These are phyloP conservation scores for Prunus fruticosa DNA, from an alignment of 306 rosid genomes.

Conservation along the genomic window DNA sequence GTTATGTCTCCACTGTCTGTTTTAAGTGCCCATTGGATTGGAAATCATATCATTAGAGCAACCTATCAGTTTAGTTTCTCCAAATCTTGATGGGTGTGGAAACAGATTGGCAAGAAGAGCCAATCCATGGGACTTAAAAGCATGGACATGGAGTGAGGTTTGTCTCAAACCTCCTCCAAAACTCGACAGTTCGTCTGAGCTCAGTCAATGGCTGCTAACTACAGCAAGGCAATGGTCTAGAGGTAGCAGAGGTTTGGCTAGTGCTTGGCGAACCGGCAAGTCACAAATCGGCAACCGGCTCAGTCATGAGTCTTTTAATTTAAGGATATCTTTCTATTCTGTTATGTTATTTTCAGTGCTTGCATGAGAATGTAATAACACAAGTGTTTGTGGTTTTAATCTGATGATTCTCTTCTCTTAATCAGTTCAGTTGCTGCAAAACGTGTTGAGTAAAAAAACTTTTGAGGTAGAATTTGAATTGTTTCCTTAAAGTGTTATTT, in stretches of 20 bases:
- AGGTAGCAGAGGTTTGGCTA: slow-evolving; percentile 33
- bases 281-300: slow-evolving; percentile 83
- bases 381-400: not conserved
- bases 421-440: not conserved
- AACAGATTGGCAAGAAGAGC: too few relatives aligned
- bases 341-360: slow-evolving; percentile 22
- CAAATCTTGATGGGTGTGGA: slow-evolving; percentile 3
- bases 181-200: slow-evolving; percentile 46
- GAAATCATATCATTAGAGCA: slow-evolving; percentile 5
- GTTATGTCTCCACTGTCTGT: slow-evolving; percentile 46
- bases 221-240: slow-evolving; percentile 18
- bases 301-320: slow-evolving; percentile 34
- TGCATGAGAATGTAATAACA: slow-evolving; percentile 40
- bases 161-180: slow-evolving; percentile 29
- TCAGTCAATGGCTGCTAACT: slow-evolving; percentile 37
- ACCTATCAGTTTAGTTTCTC: slow-evolving; percentile 24
- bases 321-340: slow-evolving; percentile 26
- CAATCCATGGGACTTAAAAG: slow-evolving; percentile 32
- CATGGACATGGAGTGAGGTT: slow-evolving; percentile 29
- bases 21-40: slow-evolving; percentile 31
- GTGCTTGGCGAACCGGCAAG: slow-evolving; percentile 79
- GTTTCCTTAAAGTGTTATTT: too few relatives aligned
- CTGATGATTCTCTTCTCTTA: not conserved
- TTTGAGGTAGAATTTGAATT: too few relatives aligned
- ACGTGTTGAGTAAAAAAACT: too few relatives aligned